These are phyloP conservation scores for Geotrichum carabidarum DNA, from an alignment of 1,139 yeast genomes.

Conservation along the genomic window DNA sequence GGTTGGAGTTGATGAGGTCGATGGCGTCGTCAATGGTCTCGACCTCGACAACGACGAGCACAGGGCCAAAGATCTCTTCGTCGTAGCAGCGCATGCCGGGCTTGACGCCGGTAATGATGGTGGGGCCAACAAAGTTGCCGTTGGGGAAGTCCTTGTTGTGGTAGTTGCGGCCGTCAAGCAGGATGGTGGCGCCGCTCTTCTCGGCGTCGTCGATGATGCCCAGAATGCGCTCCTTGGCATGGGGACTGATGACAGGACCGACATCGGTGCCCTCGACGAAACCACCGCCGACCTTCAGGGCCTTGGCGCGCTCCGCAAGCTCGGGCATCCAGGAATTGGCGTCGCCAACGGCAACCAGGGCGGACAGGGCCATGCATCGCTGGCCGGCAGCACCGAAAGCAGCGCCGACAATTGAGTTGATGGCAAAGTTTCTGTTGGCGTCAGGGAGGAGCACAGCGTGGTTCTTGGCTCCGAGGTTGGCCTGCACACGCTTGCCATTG, in stretches of 20 bases:
- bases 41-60: constrained; percentile 56
- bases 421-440: constrained; percentile 60
- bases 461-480: constrained; percentile 74
- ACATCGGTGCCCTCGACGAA: constrained; percentile 57
- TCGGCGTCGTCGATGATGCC: constrained; percentile 55
- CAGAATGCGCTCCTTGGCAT: constrained; percentile 50
- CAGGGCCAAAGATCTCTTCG: constrained; percentile 76
- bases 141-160: constrained; percentile 50
- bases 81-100: constrained; percentile 70
- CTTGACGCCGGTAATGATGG: constrained; percentile 57
- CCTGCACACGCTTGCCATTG: constrained; percentile 72
- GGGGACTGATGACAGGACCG: constrained; percentile 69
- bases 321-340: constrained; percentile 62
- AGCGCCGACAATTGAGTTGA: constrained; percentile 68
- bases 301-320: constrained; percentile 53
- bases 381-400: constrained; percentile 86
- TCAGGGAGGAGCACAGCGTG: constrained; percentile 71
- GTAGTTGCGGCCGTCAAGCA: constrained; percentile 60
- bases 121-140: constrained; percentile 74
- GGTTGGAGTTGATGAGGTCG: constrained; percentile 56
- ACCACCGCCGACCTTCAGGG: constrained; percentile 61
- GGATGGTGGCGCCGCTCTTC: constrained; percentile 51
- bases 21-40: constrained; percentile 73
- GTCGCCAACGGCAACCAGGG: constrained; percentile 69
- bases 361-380: constrained; percentile 79